Base-by-base conservation (phyloP, 176 grass and related monocot genomes). In the Thinopyrum elongatum region DNA sequence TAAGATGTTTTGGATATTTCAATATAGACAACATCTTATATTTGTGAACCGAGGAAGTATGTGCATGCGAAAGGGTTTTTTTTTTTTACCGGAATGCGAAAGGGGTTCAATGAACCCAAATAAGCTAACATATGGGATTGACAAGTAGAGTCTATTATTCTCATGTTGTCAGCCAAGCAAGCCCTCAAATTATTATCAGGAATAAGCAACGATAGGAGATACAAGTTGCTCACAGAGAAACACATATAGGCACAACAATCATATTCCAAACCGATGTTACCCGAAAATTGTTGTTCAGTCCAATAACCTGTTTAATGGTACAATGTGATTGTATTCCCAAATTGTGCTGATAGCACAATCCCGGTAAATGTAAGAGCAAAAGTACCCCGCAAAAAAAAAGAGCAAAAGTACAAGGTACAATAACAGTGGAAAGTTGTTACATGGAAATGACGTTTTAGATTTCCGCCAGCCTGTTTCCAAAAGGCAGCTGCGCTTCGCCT, bases 321-420 rank as follows among this genome's bases (percentile, higher is more conserved):
- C 51, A 64, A 16, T 41, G 11, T 46, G 58, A 76, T 41, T 44
- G 36, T 44, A 42, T 23, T 63, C 35, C 55, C 74, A 31, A 61
- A 44, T 67, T 44, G 14, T 67, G 57, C 1, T 62, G 8, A 83
- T 72, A 85, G 42, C 13, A 77, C 30, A 57, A 36, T 57, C 12
- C 9, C 34, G 38, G 11, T n/a, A 26, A 70, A 79, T 41, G 36
- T 59, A 79, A 34, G 11, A 79, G 69, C 22, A 87, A 51, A 60
- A 61, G 36, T 53, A n/a, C n/a, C n/a, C n/a, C n/a, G n/a, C n/a
- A n/a, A n/a, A n/a, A n/a, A n/a, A n/a, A n/a, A 79, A 34, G 11
- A 79, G 69, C 22, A 87, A 51, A 60, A 61, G 36, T 53, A n/a
- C n/a, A n/a, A n/a, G n/a, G n/a, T n/a, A 65, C 39, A 64, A 31